Evolutionary conservation across 805 yeast species (phyloP), one percentile per base, ranked within the genome.

Genomic region (Candida manassasensis): DNA sequence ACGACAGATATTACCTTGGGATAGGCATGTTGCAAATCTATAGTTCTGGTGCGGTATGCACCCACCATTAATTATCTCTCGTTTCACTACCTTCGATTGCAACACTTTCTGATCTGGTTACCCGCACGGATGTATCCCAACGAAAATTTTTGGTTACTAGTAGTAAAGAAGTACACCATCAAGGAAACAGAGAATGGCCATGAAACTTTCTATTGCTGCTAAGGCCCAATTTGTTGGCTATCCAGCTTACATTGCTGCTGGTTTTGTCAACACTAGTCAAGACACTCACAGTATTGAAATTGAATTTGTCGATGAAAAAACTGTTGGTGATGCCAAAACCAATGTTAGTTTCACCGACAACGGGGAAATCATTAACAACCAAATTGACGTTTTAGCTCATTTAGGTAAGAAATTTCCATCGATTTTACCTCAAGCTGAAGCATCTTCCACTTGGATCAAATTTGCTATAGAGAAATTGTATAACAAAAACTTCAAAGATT

Each of bases 221-320:
- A 89, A 87, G 69, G 94, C 96, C 4, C 85, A 85, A 13, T 71
- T 75, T 34, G 81, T 85, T 39, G 93, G 90, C 19, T 90, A 86
- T 57, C 75, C 85, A 4, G 77, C 79, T 12, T 63, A 88, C 42
- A 78, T 85, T 48, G 94, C 94, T 28, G 84, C 88, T 28, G 79
- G 82, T 15, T 71, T 84, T 34, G 78, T 82, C 50, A 84, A 85
- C 62, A 56, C 62, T 41, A 47, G 36, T 34, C 65, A 64, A 4
- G 42, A 46, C 6, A 71, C 67, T 4, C 69, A 63, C 26, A 58
- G 82, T 14, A 70, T 87, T 45, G 68, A 70, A 28, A 64, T 86
- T 47, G 75, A 76, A 27, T 78, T 78, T 42, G 75, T 80, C 35
- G 96, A 88, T 53, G 93, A 79, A 36, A 82, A 84, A 55, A 21